These are phyloP conservation scores for Camelina sativa DNA, from an alignment of 345 rosid genomes.

Conservation along the genomic window DNA sequence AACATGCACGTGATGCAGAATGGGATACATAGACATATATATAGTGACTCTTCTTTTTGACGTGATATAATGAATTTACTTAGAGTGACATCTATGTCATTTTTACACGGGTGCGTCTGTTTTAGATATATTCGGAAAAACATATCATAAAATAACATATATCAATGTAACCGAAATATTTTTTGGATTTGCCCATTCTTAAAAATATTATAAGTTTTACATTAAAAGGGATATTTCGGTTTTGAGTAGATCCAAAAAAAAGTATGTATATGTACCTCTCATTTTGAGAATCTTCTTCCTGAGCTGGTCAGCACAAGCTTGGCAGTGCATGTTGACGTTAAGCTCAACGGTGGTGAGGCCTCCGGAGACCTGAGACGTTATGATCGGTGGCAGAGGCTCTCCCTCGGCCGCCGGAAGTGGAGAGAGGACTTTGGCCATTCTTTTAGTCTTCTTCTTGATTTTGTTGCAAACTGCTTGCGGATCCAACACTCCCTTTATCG, in stretches of 20 bases:
- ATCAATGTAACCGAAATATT: background rate
- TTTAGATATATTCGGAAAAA: background rate
- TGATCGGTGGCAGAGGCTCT: slow-evolving; percentile 68
- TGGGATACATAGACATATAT: background rate
- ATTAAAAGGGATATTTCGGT: background rate
- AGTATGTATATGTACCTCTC: slow-evolving; percentile 63
- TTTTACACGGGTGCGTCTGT: background rate
- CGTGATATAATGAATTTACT: background rate
- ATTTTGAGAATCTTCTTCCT: slow-evolving; percentile 85
- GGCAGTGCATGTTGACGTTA: slow-evolving; percentile 87
- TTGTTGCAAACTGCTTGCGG: slow-evolving; percentile 80
- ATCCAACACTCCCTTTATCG: slow-evolving; percentile 75
- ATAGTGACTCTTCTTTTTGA: background rate
- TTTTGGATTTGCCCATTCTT: background rate
- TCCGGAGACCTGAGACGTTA: slow-evolving; percentile 71
- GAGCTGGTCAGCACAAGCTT: slow-evolving; percentile 93
- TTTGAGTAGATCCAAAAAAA: background rate
- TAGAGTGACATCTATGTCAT: background rate
- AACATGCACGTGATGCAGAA: background rate
- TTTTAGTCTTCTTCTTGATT: slow-evolving; percentile 78
- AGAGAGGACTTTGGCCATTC: slow-evolving; percentile 76
- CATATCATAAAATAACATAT: background rate
- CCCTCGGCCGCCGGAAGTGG: slow-evolving; percentile 78
- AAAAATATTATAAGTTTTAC: background rate
- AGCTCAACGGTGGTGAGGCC: slow-evolving; percentile 77